Base-by-base conservation (phyloP, 305 asterid genomes). In the Fraxinus greggii region DNA sequence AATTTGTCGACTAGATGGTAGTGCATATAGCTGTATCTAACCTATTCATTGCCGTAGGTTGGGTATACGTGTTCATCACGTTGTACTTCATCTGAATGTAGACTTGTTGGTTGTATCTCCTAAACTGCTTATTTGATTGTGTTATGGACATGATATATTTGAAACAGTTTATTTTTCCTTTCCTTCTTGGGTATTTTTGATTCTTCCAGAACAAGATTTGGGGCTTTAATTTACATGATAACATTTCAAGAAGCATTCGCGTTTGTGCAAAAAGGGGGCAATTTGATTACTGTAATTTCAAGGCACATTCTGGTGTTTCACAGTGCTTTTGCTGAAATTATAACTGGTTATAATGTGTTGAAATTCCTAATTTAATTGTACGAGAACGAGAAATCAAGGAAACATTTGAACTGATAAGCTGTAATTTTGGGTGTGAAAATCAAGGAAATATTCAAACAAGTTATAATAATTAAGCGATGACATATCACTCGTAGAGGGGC, bases 11-110 rank as follows among this genome's bases (percentile, higher is more conserved):
- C 78, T 81, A 40, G 33, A 78, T 77, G 21, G 76, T 79, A 81
- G 45, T 79, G 61, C 61, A 4, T 51, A 78, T 88, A 81, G 82
- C 72, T 26, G 80, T 78, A 75, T 80, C 84, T 86, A 85, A 84
- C 83, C 76, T 74, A 24, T 85, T 67, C 84, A 84, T 79, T 83
- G 56, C 29, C 40, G 33, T 74, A 75, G 84, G 79, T 31, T 83
- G 48, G 32, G 28, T 76, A 36, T 7, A 31, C 45, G 76, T 73
- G 69, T 85, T 9, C n/a, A 23, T 8, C 15, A 32, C n/a, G n/a
- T 21, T 13, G 13, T 59, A 77, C 3, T 24, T 32, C 56, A 21
- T 26, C 42, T 31, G 75, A 15, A 5, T 17, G 42, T 70, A 29
- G 40, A 13, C 42, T 29, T 15, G 24, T 31, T 17, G 75, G 40